Percentiles rank a stretch among this genome's conserved stretches.
These are phyloP conservation scores for Fusarium illudens DNA, from an alignment of 2,329 filamentous ascomycete species.

Conservation along the genomic window DNA sequence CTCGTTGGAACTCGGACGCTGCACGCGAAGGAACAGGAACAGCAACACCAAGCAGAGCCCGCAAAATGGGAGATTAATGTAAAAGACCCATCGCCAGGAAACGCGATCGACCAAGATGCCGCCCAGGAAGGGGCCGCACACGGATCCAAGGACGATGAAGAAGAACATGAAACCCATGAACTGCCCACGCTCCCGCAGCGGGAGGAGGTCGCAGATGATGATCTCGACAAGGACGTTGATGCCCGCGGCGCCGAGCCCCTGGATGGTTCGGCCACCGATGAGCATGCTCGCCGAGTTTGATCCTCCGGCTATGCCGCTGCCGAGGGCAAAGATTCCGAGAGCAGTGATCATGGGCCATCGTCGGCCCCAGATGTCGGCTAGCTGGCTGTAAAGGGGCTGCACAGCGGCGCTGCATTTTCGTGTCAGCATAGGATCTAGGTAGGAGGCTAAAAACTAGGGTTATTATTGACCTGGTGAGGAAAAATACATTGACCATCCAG, in stretches of 20 bases:
- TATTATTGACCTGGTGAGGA: neutral
- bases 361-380: neutral
- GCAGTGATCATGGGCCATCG: neutral
- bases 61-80: constrained; percentile 50
- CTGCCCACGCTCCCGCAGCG: constrained; percentile 55
- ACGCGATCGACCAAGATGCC: constrained; percentile 39
- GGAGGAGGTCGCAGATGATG: constrained; percentile 55
- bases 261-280: constrained; percentile 44
- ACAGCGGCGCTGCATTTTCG: neutral
- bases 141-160: constrained; percentile 45
- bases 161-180: constrained; percentile 49
- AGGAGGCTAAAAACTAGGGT: neutral
- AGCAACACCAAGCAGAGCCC: constrained; percentile 32
- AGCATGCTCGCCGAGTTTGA: neutral
- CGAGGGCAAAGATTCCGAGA: neutral
- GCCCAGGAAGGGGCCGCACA: constrained; percentile 46
- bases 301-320: neutral
- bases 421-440: neutral
- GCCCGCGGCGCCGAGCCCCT: constrained; percentile 55
- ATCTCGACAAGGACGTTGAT: constrained; percentile 47
- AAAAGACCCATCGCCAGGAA: constrained; percentile 57
- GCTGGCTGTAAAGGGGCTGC: neutral
- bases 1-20: constrained; percentile 22
- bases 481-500: neutral
- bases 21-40: constrained; percentile 38